Conservation (phyloP, 2,329 filamentous ascomycete genomes). For the Cryoendolithus antarcticus region DNA sequence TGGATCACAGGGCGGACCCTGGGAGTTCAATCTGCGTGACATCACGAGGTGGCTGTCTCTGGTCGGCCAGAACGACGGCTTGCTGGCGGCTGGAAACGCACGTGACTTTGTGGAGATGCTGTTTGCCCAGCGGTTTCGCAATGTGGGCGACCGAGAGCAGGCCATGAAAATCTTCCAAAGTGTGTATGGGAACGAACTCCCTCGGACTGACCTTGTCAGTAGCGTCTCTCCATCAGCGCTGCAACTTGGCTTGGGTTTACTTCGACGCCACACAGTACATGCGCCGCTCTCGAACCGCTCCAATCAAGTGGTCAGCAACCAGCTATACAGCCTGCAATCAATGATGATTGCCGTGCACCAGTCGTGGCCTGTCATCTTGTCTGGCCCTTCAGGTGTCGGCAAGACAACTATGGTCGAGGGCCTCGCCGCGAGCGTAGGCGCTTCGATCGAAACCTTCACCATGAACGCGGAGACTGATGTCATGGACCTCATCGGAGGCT, state of each 20-base stretch:
- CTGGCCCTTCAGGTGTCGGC: constrained; percentile 72
- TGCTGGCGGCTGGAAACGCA: constrained; percentile 48
- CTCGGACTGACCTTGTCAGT: constrained; percentile 51
- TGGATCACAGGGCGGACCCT: constrained; percentile 57
- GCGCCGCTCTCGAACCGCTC: background rate
- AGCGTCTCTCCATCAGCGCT: constrained; percentile 53
- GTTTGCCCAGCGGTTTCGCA: constrained; percentile 79
- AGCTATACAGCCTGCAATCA: constrained; percentile 68
- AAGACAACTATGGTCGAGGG: constrained; percentile 73
- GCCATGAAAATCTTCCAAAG: constrained; percentile 54
- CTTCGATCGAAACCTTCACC: constrained; percentile 68
- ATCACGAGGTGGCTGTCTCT: constrained; percentile 64
- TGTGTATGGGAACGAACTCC: constrained; percentile 42
- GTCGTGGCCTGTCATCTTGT: constrained; percentile 78
- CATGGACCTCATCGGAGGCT: constrained; percentile 93
- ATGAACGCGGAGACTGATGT: constrained; percentile 94
- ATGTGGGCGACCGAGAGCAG: constrained; percentile 50
- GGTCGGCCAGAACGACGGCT: constrained; percentile 21
- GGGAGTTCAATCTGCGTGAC: constrained; percentile 92
- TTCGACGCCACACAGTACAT: constrained; percentile 43
- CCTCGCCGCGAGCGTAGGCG: constrained; percentile 67
- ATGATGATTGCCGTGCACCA: constrained; percentile 77
- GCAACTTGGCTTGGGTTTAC: constrained; percentile 67
- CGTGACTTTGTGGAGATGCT: constrained; percentile 71
- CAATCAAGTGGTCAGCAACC: constrained; percentile 25